These are phyloP conservation scores for Citrus hindsii DNA, from an alignment of 345 rosid species.

Conservation along the genomic window DNA sequence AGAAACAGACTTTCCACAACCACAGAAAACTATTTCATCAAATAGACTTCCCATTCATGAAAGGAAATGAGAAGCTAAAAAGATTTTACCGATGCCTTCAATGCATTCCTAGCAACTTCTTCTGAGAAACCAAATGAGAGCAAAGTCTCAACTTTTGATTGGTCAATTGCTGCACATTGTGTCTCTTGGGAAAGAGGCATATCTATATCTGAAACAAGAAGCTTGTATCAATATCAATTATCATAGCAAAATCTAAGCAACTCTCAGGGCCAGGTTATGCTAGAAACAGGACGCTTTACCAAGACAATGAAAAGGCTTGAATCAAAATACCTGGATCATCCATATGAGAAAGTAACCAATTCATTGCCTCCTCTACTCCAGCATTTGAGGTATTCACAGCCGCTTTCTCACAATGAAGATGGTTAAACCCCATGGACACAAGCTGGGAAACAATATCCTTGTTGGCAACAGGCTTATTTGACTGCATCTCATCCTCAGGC, in stretches of 20 bases:
- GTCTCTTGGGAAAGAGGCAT: slow-evolving; percentile 53
- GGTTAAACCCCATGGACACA: slow-evolving; percentile 86
- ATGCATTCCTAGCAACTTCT: slow-evolving; percentile 78
- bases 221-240: not conserved
- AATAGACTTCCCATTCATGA: not conserved
- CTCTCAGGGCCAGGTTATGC: not conserved
- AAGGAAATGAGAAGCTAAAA: slow-evolving; percentile 1
- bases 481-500: slow-evolving; percentile 47
- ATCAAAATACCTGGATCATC: slow-evolving; percentile 77
- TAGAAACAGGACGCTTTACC: not conserved
- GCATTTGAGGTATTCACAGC: slow-evolving; percentile 76
- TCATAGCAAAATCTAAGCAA: not conserved
- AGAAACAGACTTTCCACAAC: not conserved
- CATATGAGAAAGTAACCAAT: slow-evolving; percentile 92
- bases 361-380: slow-evolving; percentile 98
- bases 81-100: slow-evolving; percentile 68
- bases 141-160: slow-evolving; percentile 71
- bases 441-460: slow-evolving; percentile 89
- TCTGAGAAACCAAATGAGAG: slow-evolving; percentile 89
- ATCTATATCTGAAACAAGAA: slow-evolving; percentile 58
- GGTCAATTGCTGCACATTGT: slow-evolving; percentile 44
- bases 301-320: not conserved
- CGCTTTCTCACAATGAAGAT: slow-evolving; percentile 92
- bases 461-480: slow-evolving; percentile 56
- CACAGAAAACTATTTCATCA: not conserved